A percentile compares a stretch with the other conserved stretches of the same genome.
These are phyloP conservation scores for Saturnispora dispora DNA, from an alignment of 805 yeast genomes.

Conservation along the genomic window DNA sequence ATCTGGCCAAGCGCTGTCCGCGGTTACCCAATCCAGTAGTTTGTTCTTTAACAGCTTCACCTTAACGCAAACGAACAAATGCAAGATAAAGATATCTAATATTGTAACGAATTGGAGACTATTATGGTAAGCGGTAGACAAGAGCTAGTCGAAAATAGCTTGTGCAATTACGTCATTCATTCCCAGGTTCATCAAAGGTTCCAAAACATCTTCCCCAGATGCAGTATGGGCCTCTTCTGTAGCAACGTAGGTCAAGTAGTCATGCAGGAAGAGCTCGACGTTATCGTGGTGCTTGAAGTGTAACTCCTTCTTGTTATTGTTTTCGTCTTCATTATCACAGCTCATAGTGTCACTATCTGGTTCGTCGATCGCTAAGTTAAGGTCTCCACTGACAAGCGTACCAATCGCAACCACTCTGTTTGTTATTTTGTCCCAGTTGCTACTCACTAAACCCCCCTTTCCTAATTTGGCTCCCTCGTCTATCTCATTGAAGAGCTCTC, in stretches of 20 bases:
- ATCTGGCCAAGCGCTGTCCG: background rate
- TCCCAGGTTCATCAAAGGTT: background rate
- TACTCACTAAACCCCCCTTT: conserved; percentile 20
- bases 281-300: background rate
- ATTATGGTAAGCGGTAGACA: background rate
- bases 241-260: background rate
- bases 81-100: background rate
- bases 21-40: background rate
- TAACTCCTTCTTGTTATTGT: background rate
- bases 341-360: conserved; percentile 16
- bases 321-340: conserved; percentile 1
- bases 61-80: background rate
- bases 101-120: background rate
- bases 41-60: background rate
- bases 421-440: conserved; percentile 40
- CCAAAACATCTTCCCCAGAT: background rate
- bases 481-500: conserved; percentile 31
- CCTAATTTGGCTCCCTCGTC: conserved; percentile 14
- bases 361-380: conserved; percentile 1
- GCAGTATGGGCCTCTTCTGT: background rate
- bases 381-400: conserved; percentile 3
- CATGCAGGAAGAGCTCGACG: background rate
- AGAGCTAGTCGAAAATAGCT: background rate
- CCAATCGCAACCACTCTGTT: conserved; percentile 19
- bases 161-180: background rate